These are phyloP conservation scores for Clathrus columnatus DNA, from an alignment of 768 basidiomycete species.

Conservation along the genomic window DNA sequence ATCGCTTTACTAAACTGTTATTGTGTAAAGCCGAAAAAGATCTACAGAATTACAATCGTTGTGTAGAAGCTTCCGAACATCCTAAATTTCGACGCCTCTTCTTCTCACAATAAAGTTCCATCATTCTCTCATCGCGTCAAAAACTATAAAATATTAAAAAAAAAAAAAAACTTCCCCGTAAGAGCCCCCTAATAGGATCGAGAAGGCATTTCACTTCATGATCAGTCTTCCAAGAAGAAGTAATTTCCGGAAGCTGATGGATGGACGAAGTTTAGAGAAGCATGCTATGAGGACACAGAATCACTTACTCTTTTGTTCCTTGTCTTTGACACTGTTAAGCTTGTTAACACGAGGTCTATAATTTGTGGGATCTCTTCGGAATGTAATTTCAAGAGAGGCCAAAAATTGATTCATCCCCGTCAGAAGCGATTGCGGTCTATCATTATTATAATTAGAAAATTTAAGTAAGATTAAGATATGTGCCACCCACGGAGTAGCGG, in stretches of 20 bases:
- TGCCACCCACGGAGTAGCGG: constrained; percentile 73
- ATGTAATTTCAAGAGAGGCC: constrained; percentile 91
- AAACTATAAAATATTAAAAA: neutral
- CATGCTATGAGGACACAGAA: constrained; percentile 1
- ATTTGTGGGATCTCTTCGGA: constrained; percentile 95
- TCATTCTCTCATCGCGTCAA: neutral
- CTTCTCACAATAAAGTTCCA: neutral
- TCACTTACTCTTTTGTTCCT: constrained; percentile 71
- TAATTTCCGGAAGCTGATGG: constrained; percentile 68
- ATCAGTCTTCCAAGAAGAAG: constrained; percentile 87
- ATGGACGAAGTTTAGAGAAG: neutral
- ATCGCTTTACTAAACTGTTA: neutral
- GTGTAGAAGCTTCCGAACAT: constrained; percentile 8
- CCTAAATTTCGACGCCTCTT: constrained; percentile 7
- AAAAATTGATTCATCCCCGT: constrained; percentile 99
- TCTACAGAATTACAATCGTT: constrained; percentile 3
- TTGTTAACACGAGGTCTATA: constrained; percentile 87
- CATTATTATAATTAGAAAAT: neutral
- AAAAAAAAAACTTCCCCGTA: neutral
- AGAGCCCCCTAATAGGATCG: neutral
- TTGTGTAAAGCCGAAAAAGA: constrained; percentile 2
- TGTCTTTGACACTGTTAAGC: constrained; percentile 73
- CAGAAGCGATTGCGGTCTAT: constrained; percentile 85
- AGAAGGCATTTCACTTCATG: neutral
- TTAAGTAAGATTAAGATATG: neutral